phyloP scores from a whole-genome alignment of 345 rosid species.

The Salix caprea region DNA sequence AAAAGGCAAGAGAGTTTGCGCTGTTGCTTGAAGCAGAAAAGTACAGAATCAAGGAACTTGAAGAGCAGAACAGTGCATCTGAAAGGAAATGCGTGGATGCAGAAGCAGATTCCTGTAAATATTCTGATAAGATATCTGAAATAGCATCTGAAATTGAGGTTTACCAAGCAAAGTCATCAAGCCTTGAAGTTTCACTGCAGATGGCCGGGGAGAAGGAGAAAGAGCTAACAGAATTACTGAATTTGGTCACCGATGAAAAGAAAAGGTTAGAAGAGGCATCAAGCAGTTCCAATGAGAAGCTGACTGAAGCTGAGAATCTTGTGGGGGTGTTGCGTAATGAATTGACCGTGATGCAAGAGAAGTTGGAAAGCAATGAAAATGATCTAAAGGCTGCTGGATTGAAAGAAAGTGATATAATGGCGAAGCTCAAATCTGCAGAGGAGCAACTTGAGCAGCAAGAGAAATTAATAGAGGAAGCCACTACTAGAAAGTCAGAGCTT shows the following conservation, averaged over 20 bases:
- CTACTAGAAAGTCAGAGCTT: conserved; percentile 53
- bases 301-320: conserved; percentile 62
- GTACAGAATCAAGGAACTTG: conserved; percentile 84
- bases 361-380: conserved; percentile 56
- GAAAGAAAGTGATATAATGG: conserved; percentile 53
- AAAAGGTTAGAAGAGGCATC: conserved; percentile 59
- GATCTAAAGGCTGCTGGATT: conserved; percentile 60
- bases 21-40: conserved; percentile 87
- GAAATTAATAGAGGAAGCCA: conserved; percentile 51
- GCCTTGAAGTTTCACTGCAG: conserved; percentile 68
- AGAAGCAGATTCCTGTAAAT: conserved; percentile 55
- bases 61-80: conserved; percentile 58
- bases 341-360: conserved; percentile 52
- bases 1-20: conserved; percentile 70
- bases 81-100: conserved; percentile 64
- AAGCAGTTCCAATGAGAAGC: conserved; percentile 42
- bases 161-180: conserved; percentile 54
- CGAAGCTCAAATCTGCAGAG: conserved; percentile 75
- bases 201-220: conserved; percentile 59
- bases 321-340: conserved; percentile 66
- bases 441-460: conserved; percentile 59
- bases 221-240: conserved; percentile 51
- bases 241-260: conserved; percentile 57
- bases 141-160: conserved; percentile 72
- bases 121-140: conserved; percentile 50